A percentile compares a stretch with the other conserved stretches of the same genome.
Conservation (phyloP, 2,329 filamentous ascomycete genomes). For the Thielaviopsis euricoi region DNA sequence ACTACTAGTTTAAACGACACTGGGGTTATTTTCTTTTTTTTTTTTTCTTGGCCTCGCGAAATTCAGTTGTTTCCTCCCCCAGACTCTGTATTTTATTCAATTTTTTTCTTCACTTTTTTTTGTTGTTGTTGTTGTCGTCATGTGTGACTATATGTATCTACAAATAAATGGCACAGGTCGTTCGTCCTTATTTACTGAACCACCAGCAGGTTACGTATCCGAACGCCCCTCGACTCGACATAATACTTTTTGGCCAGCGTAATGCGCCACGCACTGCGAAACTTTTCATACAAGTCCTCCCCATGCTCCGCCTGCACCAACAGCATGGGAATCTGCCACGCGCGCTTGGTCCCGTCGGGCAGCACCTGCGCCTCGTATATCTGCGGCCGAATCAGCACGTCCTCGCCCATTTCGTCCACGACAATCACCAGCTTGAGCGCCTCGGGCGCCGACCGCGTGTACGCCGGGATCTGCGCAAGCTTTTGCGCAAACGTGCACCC, state of each 20-base stretch:
- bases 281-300: constrained; percentile 39
- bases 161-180: not conserved
- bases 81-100: not conserved
- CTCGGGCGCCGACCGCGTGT: constrained; percentile 35
- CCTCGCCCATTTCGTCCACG: constrained; percentile 30
- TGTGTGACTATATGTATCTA: not conserved
- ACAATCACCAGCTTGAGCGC: constrained; percentile 70
- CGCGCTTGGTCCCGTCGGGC: constrained; percentile 48
- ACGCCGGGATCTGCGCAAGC: constrained; percentile 67
- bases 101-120: not conserved
- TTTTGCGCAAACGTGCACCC: constrained; percentile 75
- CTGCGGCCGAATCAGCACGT: constrained; percentile 39
- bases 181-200: not conserved
- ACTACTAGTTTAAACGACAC: not conserved
- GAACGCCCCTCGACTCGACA: constrained; percentile 64
- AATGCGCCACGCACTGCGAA: constrained; percentile 48
- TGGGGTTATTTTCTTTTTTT: not conserved
- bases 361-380: constrained; percentile 61
- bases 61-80: not conserved
- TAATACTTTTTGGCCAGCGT: constrained; percentile 65
- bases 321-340: constrained; percentile 63
- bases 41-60: not conserved
- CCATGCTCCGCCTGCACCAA: constrained; percentile 61
- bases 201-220: constrained; percentile 57
- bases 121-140: not conserved